Conservation (phyloP, 2,329 filamentous ascomycete genomes). For the Penicillium sp. region DNA sequence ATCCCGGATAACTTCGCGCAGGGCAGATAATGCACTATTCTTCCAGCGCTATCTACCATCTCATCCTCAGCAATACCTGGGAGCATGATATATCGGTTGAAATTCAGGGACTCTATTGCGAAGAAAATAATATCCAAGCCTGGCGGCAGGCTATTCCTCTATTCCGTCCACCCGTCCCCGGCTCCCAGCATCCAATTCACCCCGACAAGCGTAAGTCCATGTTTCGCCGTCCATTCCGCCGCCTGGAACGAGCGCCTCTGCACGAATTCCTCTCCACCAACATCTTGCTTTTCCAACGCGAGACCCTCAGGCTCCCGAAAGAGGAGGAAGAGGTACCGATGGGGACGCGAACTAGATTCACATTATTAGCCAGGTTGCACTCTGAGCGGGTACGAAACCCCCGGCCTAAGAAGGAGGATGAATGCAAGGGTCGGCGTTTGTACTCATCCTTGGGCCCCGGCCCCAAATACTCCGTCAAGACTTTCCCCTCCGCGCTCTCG, state of each 20-base stretch:
- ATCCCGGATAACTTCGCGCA: too few relatives aligned
- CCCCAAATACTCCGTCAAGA: slow-evolving; percentile 24
- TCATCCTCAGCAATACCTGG: too few relatives aligned
- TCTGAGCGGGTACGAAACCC: too few relatives aligned
- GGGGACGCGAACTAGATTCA: slow-evolving; percentile 16
- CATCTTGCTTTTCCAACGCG: slow-evolving; percentile 15
- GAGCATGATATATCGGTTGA: too few relatives aligned
- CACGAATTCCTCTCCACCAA: slow-evolving; percentile 25
- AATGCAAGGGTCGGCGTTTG: too few relatives aligned
- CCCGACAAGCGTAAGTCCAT: slow-evolving; percentile 20
- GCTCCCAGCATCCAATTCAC: slow-evolving; percentile 26
- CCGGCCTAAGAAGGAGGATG: too few relatives aligned
- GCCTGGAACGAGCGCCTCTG: slow-evolving; percentile 22
- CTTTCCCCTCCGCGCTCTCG: not conserved
- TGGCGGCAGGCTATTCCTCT: not conserved
- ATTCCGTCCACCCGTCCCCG: slow-evolving; percentile 24
- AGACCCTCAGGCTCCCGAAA: slow-evolving; percentile 20
- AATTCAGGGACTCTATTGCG: too few relatives aligned
- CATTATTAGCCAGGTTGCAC: too few relatives aligned
- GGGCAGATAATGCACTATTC: too few relatives aligned
- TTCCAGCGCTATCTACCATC: too few relatives aligned
- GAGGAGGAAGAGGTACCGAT: slow-evolving; percentile 24
- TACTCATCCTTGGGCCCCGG: slow-evolving; percentile 27
- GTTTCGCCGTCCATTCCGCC: slow-evolving; percentile 15
- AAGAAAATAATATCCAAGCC: too few relatives aligned